Base-by-base conservation (phyloP, 306 rosid species). In the Lotus japonicus region DNA sequence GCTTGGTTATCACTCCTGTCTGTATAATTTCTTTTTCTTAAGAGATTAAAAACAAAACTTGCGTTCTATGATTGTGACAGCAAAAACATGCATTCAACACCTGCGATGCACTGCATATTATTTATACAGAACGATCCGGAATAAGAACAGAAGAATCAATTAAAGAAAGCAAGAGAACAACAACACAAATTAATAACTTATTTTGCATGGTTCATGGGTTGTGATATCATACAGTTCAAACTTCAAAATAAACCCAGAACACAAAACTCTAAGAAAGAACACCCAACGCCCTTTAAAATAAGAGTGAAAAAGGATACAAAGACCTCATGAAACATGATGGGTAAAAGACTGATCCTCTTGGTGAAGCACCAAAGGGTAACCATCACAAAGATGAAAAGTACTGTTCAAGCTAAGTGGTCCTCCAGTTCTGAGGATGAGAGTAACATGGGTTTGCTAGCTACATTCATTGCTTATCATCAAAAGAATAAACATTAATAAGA, bases 1-100 rank as follows among this genome's bases (percentile, higher is more conserved):
- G n/a, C n/a, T n/a, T n/a, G n/a, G n/a, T n/a, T n/a, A n/a, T 36
- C 19, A 26, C 49, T 50, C 18, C 17, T 14, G 19, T 69, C 65
- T 31, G 11, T 43, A 36, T 8, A 23, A 4, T 41, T 9, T 39
- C 46, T 46, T 58, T 61, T 26, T 21, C 26, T 54, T 11, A 51
- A 10, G 58, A 57, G 54, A 21, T 60, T 52, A 36, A 36, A 73
- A 68, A 26, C 31, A 14, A 44, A 69, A 7, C 38, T 5, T 10
- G 5, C 14, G 50, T 11, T 52, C 63, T 74, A 72, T 4, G 10
- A 78, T 66, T 0, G 13, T 70, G 86, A 66, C 83, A 66, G 21
- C 9, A 61, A 72, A 63, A 71, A 63, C 82, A 77, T 73, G 85
- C 85, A 81, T 81, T 82, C 85, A 73, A 50, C 21, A 73, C 74